Percentiles rank a stretch among this genome's conserved stretches.
These are phyloP conservation scores for Polysphondylium violaceum DNA, from an alignment of 78 protist species.

Conservation along the genomic window DNA sequence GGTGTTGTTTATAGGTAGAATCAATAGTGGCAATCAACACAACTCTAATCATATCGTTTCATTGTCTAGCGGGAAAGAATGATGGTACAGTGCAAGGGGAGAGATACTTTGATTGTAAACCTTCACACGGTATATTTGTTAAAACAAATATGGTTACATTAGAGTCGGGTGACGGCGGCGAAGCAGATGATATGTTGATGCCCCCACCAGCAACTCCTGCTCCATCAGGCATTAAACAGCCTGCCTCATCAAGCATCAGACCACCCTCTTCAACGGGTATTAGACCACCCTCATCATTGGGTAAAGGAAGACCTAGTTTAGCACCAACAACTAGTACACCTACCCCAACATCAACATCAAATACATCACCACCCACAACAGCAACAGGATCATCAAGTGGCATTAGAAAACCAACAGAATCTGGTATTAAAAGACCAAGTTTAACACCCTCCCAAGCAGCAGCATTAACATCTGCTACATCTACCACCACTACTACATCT, in stretches of 20 bases:
- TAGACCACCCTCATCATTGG: slow-evolving; percentile 68
- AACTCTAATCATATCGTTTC: too few relatives aligned
- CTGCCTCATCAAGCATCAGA: slow-evolving; percentile 8
- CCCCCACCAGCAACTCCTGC: slow-evolving; percentile 43
- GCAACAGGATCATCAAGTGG: slow-evolving; percentile 1
- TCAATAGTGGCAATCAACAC: background rate
- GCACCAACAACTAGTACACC: slow-evolving; percentile 1
- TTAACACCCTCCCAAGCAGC: background rate
- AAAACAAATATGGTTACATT: slow-evolving; percentile 43
- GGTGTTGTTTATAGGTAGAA: background rate
- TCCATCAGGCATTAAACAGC: slow-evolving; percentile 9
- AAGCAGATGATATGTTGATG: slow-evolving; percentile 9
- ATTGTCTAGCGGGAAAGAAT: slow-evolving; percentile 66
- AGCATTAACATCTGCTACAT: background rate
- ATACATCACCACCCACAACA: slow-evolving; percentile 4
- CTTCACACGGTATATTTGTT: slow-evolving; percentile 79
- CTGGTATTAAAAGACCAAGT: slow-evolving; percentile 31
- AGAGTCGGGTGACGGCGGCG: slow-evolving; percentile 18
- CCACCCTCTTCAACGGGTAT: slow-evolving; percentile 72
- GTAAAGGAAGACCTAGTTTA: slow-evolving; percentile 31
- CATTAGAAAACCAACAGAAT: slow-evolving; percentile 31
- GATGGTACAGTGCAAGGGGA: slow-evolving; percentile 82
- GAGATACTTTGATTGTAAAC: slow-evolving; percentile 68
- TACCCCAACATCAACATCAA: background rate
- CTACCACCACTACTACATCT: background rate